These are phyloP conservation scores for Echium plantagineum DNA, from an alignment of 257 asterid species.

Conservation along the genomic window DNA sequence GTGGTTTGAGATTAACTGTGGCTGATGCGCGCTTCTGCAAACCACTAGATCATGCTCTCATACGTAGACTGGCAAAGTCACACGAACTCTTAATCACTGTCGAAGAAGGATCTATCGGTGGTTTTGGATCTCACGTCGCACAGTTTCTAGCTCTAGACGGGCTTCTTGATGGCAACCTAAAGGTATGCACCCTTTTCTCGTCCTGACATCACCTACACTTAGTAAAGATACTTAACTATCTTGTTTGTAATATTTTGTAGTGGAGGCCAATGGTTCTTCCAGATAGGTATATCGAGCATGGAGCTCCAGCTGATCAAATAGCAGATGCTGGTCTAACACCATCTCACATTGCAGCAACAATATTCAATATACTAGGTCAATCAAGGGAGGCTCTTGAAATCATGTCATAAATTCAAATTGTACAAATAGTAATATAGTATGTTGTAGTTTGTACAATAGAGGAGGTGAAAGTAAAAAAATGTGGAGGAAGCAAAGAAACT, in stretches of 20 bases:
- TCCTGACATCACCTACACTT: not conserved
- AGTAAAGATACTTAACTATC: not conserved
- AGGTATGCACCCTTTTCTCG: conserved; percentile 31
- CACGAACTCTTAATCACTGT: conserved; percentile 77
- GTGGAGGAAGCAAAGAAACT: no score
- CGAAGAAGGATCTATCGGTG: conserved; percentile 97
- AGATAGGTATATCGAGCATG: conserved; percentile 86
- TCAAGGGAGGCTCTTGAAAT: conserved; percentile 80
- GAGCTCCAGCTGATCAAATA: conserved; percentile 67
- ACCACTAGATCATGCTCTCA: conserved; percentile 65
- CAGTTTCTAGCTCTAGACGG: conserved; percentile 93
- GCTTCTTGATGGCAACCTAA: conserved; percentile 74
- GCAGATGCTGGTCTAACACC: conserved; percentile 71
- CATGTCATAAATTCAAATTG: conserved; percentile 38
- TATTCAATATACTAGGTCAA: conserved; percentile 69
- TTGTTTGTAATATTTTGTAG: conserved; percentile 28
- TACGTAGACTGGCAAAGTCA: conserved; percentile 71
- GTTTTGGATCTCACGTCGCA: conserved; percentile 95
- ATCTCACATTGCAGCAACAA: conserved; percentile 78
- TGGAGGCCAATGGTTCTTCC: conserved; percentile 99
- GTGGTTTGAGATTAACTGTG: conserved; percentile 53
- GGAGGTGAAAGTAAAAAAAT: no score
- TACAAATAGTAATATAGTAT: conserved; percentile 13
- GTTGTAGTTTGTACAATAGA: no score
- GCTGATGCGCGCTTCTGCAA: conserved; percentile 97